These are phyloP conservation scores for Senna siamea DNA, from an alignment of 306 rosid species.

Conservation along the genomic window DNA sequence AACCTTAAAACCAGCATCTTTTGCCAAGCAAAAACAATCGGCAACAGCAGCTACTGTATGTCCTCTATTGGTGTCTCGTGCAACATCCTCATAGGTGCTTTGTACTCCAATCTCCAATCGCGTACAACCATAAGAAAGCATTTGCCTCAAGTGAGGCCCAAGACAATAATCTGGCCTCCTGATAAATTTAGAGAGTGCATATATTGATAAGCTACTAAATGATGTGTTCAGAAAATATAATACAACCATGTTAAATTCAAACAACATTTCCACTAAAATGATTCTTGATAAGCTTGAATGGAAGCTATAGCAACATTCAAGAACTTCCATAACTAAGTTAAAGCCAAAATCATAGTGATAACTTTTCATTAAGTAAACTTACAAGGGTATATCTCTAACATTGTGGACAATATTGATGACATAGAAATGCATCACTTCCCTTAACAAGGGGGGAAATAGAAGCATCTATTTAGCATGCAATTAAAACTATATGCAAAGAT, in stretches of 20 bases:
- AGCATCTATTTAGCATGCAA: background rate
- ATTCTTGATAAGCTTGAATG: slow-evolving; percentile 28
- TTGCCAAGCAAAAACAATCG: slow-evolving; percentile 91
- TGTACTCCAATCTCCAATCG: slow-evolving; percentile 97
- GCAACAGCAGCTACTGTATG: slow-evolving; percentile 98
- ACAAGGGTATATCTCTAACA: background rate
- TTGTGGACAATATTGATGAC: slow-evolving; percentile 12
- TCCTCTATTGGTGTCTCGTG: slow-evolving; percentile 96
- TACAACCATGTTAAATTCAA: slow-evolving; percentile 23
- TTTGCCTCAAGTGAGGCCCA: slow-evolving; percentile 97
- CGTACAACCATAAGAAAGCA: slow-evolving; percentile 96
- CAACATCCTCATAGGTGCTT: slow-evolving; percentile 98
- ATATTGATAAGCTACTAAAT: slow-evolving; percentile 27
- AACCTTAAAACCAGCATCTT: slow-evolving; percentile 99
- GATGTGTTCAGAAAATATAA: slow-evolving; percentile 15
- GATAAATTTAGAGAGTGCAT: slow-evolving; percentile 42
- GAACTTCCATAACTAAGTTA: slow-evolving; percentile 15
- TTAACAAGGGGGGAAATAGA: background rate
- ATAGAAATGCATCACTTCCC: slow-evolving; percentile 23
- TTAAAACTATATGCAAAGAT: slow-evolving; percentile 15
- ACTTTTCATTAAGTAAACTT: slow-evolving; percentile 15
- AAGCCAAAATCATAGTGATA: background rate
- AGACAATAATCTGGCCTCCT: slow-evolving; percentile 99
- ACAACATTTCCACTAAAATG: background rate
- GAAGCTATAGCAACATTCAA: slow-evolving; percentile 15